These are phyloP conservation scores for Ceratocystis destructans DNA, from an alignment of 2,329 filamentous ascomycete species.

Conservation along the genomic window DNA sequence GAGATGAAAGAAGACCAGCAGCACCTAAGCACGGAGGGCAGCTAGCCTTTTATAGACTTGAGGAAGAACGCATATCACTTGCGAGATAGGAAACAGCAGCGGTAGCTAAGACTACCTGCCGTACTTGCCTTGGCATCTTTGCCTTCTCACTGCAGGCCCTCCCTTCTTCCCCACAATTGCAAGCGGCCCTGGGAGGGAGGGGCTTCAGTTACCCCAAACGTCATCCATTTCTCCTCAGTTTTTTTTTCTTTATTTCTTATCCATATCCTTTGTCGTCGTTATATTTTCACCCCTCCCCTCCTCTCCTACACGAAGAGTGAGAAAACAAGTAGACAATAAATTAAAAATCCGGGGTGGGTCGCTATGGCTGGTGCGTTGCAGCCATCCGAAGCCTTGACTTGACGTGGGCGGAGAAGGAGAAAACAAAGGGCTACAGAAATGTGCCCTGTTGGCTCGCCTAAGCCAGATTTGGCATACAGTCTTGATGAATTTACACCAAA, in stretches of 20 bases:
- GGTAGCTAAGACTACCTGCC: not conserved
- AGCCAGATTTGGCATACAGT: constrained; percentile 7
- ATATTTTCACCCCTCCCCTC: not conserved
- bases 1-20: not conserved
- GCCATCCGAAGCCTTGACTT: not conserved
- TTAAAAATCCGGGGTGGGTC: not conserved
- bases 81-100: not conserved
- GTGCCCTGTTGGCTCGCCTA: not conserved
- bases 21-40: not conserved
- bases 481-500: not conserved
- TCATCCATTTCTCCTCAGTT: constrained; percentile 8
- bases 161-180: constrained; percentile 3
- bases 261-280: not conserved
- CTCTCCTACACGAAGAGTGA: not conserved
- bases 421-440: not conserved
- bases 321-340: not conserved
- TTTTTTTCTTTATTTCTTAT: not conserved
- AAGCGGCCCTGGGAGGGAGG: not conserved
- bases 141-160: constrained; percentile 3
- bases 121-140: not conserved
- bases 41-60: constrained; percentile 13
- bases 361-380: not conserved
- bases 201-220: constrained; percentile 12
- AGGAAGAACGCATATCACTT: not conserved
- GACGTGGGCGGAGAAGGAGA: constrained; percentile 3